A percentile compares a stretch with the other conserved stretches of the same genome.
Evolutionary conservation across 176 grass and related monocot genomes (phyloP).

Genomic region (Cocos nucifera): DNA sequence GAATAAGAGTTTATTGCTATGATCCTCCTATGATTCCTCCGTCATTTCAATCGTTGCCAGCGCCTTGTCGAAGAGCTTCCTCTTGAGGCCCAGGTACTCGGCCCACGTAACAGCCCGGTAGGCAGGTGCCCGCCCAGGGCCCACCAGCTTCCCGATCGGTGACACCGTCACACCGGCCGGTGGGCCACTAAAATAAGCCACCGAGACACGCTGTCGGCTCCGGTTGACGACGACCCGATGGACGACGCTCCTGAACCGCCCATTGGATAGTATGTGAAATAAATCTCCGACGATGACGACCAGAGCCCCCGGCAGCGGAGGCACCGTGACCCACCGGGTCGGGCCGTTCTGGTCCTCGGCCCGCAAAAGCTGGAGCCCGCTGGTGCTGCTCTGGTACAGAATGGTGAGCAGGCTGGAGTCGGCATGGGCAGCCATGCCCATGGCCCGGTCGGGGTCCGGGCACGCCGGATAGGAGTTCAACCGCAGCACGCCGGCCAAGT

Average conservation of each 20-base stretch:
- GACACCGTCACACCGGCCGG: constrained; percentile 34
- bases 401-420: constrained; percentile 94
- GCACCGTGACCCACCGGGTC: constrained; percentile 66
- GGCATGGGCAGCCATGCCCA: constrained; percentile 84
- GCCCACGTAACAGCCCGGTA: constrained; percentile 82
- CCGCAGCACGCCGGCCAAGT: constrained; percentile 30
- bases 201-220: constrained; percentile 47
- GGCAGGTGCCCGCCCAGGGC: constrained; percentile 17
- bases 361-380: constrained; percentile 76
- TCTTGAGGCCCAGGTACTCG: constrained; percentile 69
- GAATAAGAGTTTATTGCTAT: background rate
- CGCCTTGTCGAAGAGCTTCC: constrained; percentile 64
- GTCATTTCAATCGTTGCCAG: background rate
- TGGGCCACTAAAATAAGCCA: constrained; percentile 75
- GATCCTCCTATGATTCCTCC: background rate
- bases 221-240: constrained; percentile 86
- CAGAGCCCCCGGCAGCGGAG: constrained; percentile 41
- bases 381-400: constrained; percentile 70
- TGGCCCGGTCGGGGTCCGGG: constrained; percentile 74
- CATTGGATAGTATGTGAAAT: constrained; percentile 88
- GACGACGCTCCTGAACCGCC: constrained; percentile 69
- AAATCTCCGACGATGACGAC: constrained; percentile 85
- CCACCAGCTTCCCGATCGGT: constrained; percentile 45
- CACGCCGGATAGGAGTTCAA: constrained; percentile 62
- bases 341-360: constrained; percentile 2